Percentiles rank a stretch among this genome's conserved stretches.
phyloP scores from a whole-genome alignment of 2,329 filamentous ascomycete species.

The Fusarium anthophilum region DNA sequence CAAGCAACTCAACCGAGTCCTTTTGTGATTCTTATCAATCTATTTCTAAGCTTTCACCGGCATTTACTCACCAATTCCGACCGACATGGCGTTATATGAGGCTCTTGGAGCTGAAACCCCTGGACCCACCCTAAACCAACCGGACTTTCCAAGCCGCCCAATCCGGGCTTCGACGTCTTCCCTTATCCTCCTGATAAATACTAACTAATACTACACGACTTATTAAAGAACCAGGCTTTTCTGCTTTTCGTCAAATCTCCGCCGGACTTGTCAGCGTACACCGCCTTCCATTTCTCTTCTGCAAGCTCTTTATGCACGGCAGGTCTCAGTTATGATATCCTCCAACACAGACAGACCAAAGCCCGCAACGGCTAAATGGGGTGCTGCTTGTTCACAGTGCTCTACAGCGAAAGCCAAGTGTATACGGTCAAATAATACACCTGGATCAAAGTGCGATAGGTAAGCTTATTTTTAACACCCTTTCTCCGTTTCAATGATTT shows the following conservation, averaged over 20 bases:
- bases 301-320: constrained; percentile 12
- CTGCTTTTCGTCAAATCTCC: constrained; percentile 32
- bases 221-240: not conserved
- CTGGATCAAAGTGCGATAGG: constrained; percentile 57
- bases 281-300: not conserved
- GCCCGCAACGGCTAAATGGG: constrained; percentile 56
- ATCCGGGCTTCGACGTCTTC: constrained; percentile 21
- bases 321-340: constrained; percentile 17
- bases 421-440: constrained; percentile 51
- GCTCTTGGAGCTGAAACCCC: not conserved
- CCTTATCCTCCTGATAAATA: not conserved
- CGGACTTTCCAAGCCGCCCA: constrained; percentile 21
- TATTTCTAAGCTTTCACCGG: not conserved
- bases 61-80: not conserved
- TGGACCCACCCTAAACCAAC: constrained; percentile 9
- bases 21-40: not conserved
- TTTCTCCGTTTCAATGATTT: not conserved
- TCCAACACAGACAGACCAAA: constrained; percentile 39
- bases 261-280: constrained; percentile 35
- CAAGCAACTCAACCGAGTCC: not conserved
- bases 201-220: not conserved
- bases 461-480: constrained; percentile 32
- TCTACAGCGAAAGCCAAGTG: constrained; percentile 62
- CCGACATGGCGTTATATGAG: not conserved
- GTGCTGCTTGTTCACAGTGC: constrained; percentile 59